Conservation (phyloP, 768 basidiomycete species). For the Psilocybe azurescens region DNA sequence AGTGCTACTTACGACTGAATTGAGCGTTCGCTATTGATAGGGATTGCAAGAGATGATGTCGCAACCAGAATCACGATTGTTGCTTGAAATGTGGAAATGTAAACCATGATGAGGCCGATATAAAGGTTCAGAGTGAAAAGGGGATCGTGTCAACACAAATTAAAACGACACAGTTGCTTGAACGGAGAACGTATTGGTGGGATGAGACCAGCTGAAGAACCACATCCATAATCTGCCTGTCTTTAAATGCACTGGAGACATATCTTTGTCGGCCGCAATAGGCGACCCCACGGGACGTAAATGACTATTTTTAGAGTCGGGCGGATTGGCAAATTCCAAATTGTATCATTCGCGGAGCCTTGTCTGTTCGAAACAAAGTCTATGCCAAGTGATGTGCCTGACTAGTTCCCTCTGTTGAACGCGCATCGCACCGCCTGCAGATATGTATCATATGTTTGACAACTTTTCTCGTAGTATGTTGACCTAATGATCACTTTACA, state of each 20-base stretch:
- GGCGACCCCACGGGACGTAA: too few species aligned
- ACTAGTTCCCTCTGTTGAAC: not conserved
- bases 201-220: constrained; percentile 24
- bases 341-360: not conserved
- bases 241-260: not conserved
- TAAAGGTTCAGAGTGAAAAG: constrained; percentile 1
- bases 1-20: constrained; percentile 6
- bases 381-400: not conserved
- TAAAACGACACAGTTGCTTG: not conserved
- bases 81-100: constrained; percentile 4
- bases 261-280: not conserved
- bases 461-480: not conserved
- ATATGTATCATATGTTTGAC: not conserved
- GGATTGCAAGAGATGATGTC: constrained; percentile 12
- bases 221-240: not conserved
- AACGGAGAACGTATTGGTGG: not conserved
- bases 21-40: constrained; percentile 3
- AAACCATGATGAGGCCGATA: constrained; percentile 13
- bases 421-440: not conserved
- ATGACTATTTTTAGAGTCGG: not conserved
- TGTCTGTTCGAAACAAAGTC: too few species aligned
- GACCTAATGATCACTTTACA: not conserved
- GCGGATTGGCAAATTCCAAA: not conserved
- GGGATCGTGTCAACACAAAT: constrained; percentile 17
- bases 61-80: constrained; percentile 8